Percentiles rank a stretch among this genome's conserved stretches.
These are phyloP conservation scores for Escallonia rubra DNA, from an alignment of 129 eudicot genomes.

Conservation along the genomic window DNA sequence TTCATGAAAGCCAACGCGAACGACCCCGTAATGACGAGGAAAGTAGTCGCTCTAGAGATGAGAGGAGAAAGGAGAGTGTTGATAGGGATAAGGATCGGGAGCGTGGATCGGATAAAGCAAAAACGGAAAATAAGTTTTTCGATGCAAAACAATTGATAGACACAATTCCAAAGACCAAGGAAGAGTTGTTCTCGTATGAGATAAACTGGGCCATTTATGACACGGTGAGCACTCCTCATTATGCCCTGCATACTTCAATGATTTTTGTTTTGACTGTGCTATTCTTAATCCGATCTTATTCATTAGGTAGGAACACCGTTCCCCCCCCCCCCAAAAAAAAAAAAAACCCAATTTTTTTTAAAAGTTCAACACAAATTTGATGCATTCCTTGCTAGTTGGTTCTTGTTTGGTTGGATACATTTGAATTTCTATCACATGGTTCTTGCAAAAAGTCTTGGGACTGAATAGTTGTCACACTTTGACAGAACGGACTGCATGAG, in stretches of 20 bases:
- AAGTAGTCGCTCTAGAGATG: slow-evolving; percentile 40
- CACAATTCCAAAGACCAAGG: slow-evolving; percentile 94
- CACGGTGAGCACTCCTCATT: slow-evolving; percentile 4
- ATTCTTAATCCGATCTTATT: too few species aligned
- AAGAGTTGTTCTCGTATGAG: slow-evolving; percentile 79
- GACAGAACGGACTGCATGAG: slow-evolving; percentile 81
- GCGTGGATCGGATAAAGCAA: slow-evolving; percentile 43
- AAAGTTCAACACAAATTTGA: too few species aligned
- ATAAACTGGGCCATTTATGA: slow-evolving; percentile 85
- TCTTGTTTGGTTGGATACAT: background rate
- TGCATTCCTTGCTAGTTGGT: background rate
- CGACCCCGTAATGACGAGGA: slow-evolving; percentile 48
- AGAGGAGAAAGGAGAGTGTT: slow-evolving; percentile 42
- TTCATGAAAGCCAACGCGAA: slow-evolving; percentile 56
- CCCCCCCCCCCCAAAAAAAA: too few species aligned
- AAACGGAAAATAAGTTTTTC: slow-evolving; percentile 63
- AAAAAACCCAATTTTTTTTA: too few species aligned
- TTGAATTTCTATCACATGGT: background rate
- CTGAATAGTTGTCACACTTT: background rate
- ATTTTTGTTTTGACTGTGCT: too few species aligned
- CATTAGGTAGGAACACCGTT: too few species aligned
- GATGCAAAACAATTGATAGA: slow-evolving; percentile 93
- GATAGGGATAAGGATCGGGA: slow-evolving; percentile 36
- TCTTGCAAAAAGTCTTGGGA: background rate
- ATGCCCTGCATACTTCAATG: too few species aligned